phyloP scores from a whole-genome alignment of 2,329 filamentous ascomycete genomes.

The Aphanoascus verrucosus region DNA sequence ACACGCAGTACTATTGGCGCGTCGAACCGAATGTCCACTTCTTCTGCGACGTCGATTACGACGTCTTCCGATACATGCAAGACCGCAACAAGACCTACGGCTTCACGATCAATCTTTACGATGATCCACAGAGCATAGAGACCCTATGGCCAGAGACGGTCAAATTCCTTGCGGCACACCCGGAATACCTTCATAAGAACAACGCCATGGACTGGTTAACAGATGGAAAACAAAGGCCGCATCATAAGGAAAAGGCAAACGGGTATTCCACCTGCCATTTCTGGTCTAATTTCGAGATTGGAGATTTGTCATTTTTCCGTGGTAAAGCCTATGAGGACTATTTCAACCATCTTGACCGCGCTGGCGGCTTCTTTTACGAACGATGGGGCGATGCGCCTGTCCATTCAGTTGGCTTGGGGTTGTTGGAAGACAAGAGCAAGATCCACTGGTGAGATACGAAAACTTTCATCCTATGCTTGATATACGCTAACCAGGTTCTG shows the following conservation, averaged over 20 bases:
- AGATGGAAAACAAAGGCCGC: slow-evolving; percentile 63
- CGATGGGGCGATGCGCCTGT: slow-evolving; percentile 97
- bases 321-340: slow-evolving; percentile 87
- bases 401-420: slow-evolving; percentile 80
- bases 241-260: slow-evolving; percentile 69
- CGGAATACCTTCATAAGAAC: slow-evolving; percentile 67
- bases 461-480: not conserved
- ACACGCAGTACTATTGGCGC: slow-evolving; percentile 91
- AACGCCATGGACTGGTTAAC: slow-evolving; percentile 83
- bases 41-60: slow-evolving; percentile 98
- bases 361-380: slow-evolving; percentile 97
- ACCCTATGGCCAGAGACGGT: slow-evolving; percentile 91
- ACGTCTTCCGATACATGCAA: slow-evolving; percentile 95
- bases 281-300: slow-evolving; percentile 98
- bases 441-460: slow-evolving; percentile 71
- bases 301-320: slow-evolving; percentile 84
- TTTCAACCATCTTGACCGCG: slow-evolving; percentile 86
- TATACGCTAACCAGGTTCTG: not conserved
- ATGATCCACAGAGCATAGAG: slow-evolving; percentile 74
- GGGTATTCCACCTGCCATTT: slow-evolving; percentile 98
- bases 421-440: slow-evolving; percentile 83
- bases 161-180: slow-evolving; percentile 78
- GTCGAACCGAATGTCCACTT: slow-evolving; percentile 98
- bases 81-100: slow-evolving; percentile 99
- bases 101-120: slow-evolving; percentile 96